Evolutionary conservation across 2,329 filamentous ascomycete genomes (phyloP).

Genomic region (Claviceps quebecensis): DNA sequence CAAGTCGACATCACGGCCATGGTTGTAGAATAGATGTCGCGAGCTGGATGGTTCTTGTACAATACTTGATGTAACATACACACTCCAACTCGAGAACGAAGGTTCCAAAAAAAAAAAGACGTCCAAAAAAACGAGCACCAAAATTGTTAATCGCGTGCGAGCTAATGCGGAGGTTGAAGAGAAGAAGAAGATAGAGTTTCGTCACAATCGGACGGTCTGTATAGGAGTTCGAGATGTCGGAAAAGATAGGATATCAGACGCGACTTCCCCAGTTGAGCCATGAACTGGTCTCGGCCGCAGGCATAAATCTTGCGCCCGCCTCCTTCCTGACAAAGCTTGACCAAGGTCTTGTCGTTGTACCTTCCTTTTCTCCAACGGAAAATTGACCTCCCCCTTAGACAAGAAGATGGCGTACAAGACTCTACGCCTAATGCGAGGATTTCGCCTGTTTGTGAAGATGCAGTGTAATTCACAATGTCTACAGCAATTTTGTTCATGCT

Average conservation of each 20-base stretch:
- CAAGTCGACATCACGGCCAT: not conserved
- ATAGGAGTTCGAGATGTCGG: not conserved
- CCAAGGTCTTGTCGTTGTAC: not conserved
- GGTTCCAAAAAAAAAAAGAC: slow-evolving; percentile 9
- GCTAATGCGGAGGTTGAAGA: not conserved
- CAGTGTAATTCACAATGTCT: not conserved
- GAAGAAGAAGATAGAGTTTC: not conserved
- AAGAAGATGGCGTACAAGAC: too few relatives aligned
- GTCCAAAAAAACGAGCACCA: slow-evolving; percentile 1
- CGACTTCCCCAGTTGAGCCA: not conserved
- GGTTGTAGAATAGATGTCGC: not conserved
- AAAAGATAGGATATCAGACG: not conserved
- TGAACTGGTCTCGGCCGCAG: not conserved
- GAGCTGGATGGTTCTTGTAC: not conserved
- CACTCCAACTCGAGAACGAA: slow-evolving; percentile 15
- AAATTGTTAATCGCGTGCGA: not conserved
- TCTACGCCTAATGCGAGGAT: not conserved
- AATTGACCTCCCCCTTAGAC: not conserved
- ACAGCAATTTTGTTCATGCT: not conserved
- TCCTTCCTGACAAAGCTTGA: not conserved
- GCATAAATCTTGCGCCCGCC: not conserved
- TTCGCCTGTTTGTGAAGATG: not conserved
- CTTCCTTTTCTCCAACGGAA: not conserved
- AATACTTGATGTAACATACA: slow-evolving; percentile 9
- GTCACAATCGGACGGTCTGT: not conserved